phyloP scores from a whole-genome alignment of 2,329 filamentous ascomycete genomes.

The Taxawa tesnikishii region DNA sequence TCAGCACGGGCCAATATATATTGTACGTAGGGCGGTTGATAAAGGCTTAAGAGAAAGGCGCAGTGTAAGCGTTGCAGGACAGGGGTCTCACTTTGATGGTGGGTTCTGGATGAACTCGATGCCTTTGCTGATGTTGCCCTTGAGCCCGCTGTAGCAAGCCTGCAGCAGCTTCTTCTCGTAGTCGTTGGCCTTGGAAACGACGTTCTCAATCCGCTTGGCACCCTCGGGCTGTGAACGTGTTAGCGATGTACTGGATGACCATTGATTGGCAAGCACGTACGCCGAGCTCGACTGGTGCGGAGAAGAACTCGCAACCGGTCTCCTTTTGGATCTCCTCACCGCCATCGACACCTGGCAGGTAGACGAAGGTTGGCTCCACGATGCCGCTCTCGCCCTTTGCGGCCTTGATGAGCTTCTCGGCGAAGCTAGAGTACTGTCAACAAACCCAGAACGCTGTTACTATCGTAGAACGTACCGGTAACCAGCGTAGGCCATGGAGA shows the following conservation, averaged over 20 bases:
- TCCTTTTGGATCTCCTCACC: slow-evolving; percentile 77
- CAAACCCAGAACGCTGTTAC: too few species aligned
- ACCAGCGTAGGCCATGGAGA: slow-evolving; percentile 92
- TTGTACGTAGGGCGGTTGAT: too few species aligned
- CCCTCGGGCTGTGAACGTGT: slow-evolving; percentile 55
- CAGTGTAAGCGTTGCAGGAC: background rate
- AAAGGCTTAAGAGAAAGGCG: too few species aligned
- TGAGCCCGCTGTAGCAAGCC: slow-evolving; percentile 62
- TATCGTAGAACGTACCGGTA: too few species aligned
- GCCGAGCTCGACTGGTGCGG: slow-evolving; percentile 87
- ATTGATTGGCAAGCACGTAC: too few species aligned
- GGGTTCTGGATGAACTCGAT: slow-evolving; percentile 79
- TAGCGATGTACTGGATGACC: too few species aligned
- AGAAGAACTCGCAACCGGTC: slow-evolving; percentile 85
- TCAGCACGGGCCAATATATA: too few species aligned
- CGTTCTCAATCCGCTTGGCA: slow-evolving; percentile 73
- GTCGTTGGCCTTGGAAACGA: slow-evolving; percentile 63
- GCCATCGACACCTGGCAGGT: slow-evolving; percentile 79
- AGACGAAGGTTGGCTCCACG: slow-evolving; percentile 90
- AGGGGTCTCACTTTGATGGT: slow-evolving; percentile 63
- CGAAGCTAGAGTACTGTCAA: too few species aligned
- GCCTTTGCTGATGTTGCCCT: slow-evolving; percentile 91
- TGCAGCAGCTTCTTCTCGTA: slow-evolving; percentile 82
- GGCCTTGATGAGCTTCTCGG: slow-evolving; percentile 87
- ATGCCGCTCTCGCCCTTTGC: slow-evolving; percentile 81